phyloP scores from a whole-genome alignment of 2,329 filamentous ascomycete species.

The Xylogone sp. region DNA sequence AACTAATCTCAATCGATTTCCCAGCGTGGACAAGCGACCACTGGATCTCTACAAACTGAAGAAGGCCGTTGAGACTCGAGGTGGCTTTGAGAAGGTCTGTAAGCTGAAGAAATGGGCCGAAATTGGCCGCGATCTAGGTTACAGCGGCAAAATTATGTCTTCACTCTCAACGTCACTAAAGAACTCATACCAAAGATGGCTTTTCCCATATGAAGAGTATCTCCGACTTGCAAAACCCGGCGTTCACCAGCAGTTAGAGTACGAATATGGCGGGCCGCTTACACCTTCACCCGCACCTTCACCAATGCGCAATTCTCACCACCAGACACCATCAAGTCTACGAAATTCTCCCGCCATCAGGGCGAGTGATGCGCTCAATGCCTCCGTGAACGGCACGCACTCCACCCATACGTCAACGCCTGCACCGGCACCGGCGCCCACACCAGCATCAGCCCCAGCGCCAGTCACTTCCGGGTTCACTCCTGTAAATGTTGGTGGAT shows the following conservation, averaged over 20 bases:
- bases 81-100: constrained; percentile 94
- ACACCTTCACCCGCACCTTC: constrained; percentile 74
- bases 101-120: constrained; percentile 99
- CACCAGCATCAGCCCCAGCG: constrained; percentile 19
- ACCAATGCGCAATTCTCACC: constrained; percentile 64
- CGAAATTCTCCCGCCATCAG: constrained; percentile 65
- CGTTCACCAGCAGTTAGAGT: constrained; percentile 92
- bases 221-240: constrained; percentile 85
- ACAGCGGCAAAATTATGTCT: constrained; percentile 99
- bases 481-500: constrained; percentile 48
- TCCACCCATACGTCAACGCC: constrained; percentile 22
- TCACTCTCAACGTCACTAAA: constrained; percentile 96
- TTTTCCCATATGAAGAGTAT: constrained; percentile 96
- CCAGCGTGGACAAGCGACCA: constrained; percentile 95
- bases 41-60: constrained; percentile 94
- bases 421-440: constrained; percentile 21
- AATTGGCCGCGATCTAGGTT: constrained; percentile 92
- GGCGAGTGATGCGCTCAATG: constrained; percentile 53
- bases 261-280: constrained; percentile 87
- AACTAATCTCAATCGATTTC: constrained; percentile 87
- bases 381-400: constrained; percentile 36
- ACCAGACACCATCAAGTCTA: constrained; percentile 55
- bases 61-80: constrained; percentile 91
- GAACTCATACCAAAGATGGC: constrained; percentile 96
- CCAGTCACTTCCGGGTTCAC: constrained; percentile 30